Conservation (phyloP, 2,329 filamentous ascomycete species). For the Daldinia sp. region DNA sequence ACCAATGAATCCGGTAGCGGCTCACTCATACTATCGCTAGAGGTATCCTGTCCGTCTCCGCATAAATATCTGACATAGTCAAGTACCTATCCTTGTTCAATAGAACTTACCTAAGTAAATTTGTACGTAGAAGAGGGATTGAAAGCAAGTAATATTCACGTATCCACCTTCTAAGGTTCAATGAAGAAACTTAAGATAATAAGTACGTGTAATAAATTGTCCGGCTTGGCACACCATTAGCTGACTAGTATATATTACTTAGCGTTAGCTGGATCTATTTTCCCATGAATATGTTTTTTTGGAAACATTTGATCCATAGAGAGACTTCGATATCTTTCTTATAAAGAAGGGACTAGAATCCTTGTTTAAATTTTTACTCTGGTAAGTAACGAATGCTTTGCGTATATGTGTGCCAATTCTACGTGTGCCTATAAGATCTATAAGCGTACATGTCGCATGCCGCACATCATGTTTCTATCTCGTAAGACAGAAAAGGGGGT, state of each 20-base stretch:
- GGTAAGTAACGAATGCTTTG: too few species aligned
- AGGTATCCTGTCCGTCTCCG: too few species aligned
- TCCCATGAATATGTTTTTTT: neutral
- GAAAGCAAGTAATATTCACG: neutral
- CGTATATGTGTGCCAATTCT: too few species aligned
- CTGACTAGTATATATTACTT: neutral
- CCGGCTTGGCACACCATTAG: neutral
- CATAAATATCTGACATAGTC: too few species aligned
- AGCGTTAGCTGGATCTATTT: too few species aligned
- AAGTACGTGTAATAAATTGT: neutral
- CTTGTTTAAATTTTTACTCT: neutral
- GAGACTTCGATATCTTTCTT: neutral
- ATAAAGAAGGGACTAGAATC: neutral
- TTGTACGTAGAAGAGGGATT: too few species aligned
- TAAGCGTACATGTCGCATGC: neutral
- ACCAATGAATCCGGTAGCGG: neutral
- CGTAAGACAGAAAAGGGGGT: slow-evolving; percentile 4
- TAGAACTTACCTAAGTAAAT: too few species aligned
- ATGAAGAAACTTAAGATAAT: slow-evolving; percentile 5
- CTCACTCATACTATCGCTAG: too few species aligned
- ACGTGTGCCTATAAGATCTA: neutral
- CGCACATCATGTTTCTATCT: neutral
- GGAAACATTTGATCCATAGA: neutral
- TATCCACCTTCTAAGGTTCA: slow-evolving; percentile 6
- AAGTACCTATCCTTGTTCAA: too few species aligned